Conservation (phyloP, 2,329 filamentous ascomycete species). For the Botrytis byssoidea region DNA sequence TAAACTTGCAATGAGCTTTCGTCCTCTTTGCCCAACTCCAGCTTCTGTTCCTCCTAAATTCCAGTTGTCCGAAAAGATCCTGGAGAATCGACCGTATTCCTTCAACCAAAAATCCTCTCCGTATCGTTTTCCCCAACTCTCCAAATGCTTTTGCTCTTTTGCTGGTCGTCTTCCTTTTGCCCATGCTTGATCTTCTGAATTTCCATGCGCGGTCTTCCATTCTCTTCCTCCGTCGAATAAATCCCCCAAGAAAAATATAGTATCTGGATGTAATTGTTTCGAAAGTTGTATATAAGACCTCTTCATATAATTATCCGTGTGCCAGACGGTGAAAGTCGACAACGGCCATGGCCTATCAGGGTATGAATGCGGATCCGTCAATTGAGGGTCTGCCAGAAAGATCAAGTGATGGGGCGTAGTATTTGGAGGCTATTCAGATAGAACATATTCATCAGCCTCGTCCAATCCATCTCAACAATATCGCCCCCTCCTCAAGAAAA, state of each 20-base stretch:
- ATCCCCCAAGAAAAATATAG: conserved; percentile 87
- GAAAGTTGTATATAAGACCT: conserved; percentile 81
- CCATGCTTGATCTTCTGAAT: conserved; percentile 60
- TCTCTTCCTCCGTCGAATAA: conserved; percentile 94
- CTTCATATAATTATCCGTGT: conserved; percentile 89
- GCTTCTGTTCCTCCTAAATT: conserved; percentile 55
- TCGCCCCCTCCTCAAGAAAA: conserved; percentile 14
- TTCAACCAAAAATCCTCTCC: conserved; percentile 79
- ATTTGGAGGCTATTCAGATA: conserved; percentile 60
- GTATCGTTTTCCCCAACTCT: conserved; percentile 71
- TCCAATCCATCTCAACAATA: conserved; percentile 8
- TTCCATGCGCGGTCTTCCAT: conserved; percentile 72
- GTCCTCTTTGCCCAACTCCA: conserved; percentile 60
- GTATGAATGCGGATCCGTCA: conserved; percentile 74
- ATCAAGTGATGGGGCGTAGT: conserved; percentile 75
- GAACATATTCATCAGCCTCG: conserved; percentile 27
- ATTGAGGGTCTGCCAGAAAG: conserved; percentile 69
- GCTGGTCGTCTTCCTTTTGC: conserved; percentile 50
- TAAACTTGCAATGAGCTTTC: conserved; percentile 78
- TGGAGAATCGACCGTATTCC: conserved; percentile 83
- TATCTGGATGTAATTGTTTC: conserved; percentile 74
- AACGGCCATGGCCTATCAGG: conserved; percentile 69
- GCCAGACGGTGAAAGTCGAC: conserved; percentile 62
- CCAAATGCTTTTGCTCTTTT: conserved; percentile 54
- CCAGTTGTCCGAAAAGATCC: conserved; percentile 77